Evolutionary conservation across 352 stramenopile genomes (phyloP), one percentile per base, ranked within the genome.

Genomic region (Blastocystis sp.): DNA sequence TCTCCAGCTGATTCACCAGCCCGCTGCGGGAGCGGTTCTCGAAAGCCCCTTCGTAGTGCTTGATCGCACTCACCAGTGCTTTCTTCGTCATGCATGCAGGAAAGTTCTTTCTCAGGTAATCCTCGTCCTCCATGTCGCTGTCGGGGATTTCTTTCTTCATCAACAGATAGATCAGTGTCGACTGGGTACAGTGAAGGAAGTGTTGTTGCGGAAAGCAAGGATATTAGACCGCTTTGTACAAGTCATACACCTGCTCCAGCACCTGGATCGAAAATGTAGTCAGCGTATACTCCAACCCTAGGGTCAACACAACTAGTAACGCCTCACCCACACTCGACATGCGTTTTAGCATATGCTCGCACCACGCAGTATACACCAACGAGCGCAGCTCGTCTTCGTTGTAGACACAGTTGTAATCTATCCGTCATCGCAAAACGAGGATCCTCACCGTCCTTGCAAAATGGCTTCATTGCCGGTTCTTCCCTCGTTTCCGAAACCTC

Each of bases 131-230:
- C 2, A 79, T 62, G 21, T 79, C 43, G 7, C 23, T 43, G 28
- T 61, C 69, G 4, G 45, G 69, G n/a, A 69, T 10, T 60, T 79
- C 69, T 9, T 79, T 79, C 41, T 61, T 9, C 41, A 79, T 64
- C 0, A 79, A 45, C 40, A 79, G 69, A 61, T 79, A 79, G 69
- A 79, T 79, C 7, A 79, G n/a, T 28, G 69, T 61, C n/a, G 69
- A 79, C 56, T 79, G 69, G 69, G 69, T 79, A 45, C 23, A 62
- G 61, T 66, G 34, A 62, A 79, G 43, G 48, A n/a, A 28, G 23
- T 10, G 41, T 45, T 59, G 28, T 28, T 7, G 21, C 7, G 21
- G 61, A 64, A 0, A 14, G 23, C 38, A 61, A 79, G 38, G 69
- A 79, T 79, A 79, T 79, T 59, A 64, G 34, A 62, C 48, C 11